Percentiles rank a stretch among this genome's conserved stretches.
Evolutionary conservation across 1,284 basidiomycete species (phyloP).

Genomic region (Golubevia pallescens): DNA sequence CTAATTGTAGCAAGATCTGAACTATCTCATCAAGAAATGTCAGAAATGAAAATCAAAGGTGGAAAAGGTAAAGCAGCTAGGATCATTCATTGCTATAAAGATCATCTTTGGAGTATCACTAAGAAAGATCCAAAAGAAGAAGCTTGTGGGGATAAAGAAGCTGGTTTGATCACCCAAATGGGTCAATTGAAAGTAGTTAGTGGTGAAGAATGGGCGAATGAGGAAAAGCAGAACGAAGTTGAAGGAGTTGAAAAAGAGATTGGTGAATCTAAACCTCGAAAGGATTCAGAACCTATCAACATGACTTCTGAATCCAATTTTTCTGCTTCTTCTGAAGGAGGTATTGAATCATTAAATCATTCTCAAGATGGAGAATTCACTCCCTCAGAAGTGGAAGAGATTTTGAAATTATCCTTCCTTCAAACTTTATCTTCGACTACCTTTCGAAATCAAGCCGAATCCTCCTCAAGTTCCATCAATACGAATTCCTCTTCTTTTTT

Average conservation of each 20-base stretch:
- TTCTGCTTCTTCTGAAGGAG: background rate
- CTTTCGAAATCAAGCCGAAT: too few species aligned
- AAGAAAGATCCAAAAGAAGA: background rate
- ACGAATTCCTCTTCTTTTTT: too few species aligned
- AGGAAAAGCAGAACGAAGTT: background rate
- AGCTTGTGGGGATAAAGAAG: background rate
- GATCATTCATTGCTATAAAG: background rate
- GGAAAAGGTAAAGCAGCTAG: too few species aligned
- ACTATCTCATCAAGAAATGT: too few species aligned
- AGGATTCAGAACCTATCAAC: background rate
- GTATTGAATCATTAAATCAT: too few species aligned
- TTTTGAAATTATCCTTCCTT: too few species aligned
- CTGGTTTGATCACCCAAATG: background rate
- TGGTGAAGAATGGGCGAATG: background rate
- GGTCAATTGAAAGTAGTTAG: background rate
- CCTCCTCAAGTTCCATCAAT: too few species aligned
- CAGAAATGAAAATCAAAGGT: too few species aligned
- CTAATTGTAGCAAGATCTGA: too few species aligned
- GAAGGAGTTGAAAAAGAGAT: background rate
- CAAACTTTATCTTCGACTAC: too few species aligned
- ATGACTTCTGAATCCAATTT: background rate
- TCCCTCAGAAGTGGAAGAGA: too few species aligned
- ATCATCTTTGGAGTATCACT: background rate
- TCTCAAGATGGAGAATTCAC: too few species aligned
- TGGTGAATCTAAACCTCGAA: background rate